Conservation (phyloP, 1,284 basidiomycete genomes). For the Ceratobasidium sp. region DNA sequence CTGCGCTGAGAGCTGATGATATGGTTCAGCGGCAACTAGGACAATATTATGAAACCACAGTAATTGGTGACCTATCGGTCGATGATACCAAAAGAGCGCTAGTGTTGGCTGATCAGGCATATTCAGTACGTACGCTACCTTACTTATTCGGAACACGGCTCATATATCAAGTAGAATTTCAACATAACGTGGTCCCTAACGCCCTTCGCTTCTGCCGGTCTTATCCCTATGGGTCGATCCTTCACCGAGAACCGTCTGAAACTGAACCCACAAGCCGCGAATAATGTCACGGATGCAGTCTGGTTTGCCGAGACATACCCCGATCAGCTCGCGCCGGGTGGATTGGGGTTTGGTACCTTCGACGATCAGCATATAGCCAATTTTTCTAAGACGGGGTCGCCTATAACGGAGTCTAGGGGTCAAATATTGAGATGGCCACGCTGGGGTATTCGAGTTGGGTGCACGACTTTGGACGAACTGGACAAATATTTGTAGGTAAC, state of each 20-base stretch:
- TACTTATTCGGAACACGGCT: neutral
- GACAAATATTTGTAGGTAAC: conserved; percentile 28
- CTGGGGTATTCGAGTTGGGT: conserved; percentile 36
- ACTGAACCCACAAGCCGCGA: conserved; percentile 14
- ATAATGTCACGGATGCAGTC: conserved; percentile 22
- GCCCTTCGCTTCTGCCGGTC: conserved; percentile 27
- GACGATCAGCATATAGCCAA: neutral
- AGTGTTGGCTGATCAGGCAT: conserved; percentile 5
- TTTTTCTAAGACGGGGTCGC: neutral
- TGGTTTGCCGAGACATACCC: conserved; percentile 34
- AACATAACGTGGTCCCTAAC: conserved; percentile 36
- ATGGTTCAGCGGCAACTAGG: neutral
- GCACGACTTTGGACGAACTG: conserved; percentile 1
- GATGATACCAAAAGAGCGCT: conserved; percentile 13
- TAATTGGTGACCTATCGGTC: conserved; percentile 17
- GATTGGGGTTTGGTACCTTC: conserved; percentile 24
- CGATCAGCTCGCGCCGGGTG: conserved; percentile 21
- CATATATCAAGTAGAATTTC: conserved; percentile 16
- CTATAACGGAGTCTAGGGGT: neutral
- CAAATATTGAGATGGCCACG: conserved; percentile 22
- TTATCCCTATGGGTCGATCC: conserved; percentile 15
- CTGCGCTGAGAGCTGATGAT: neutral
- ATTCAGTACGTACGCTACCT: conserved; percentile 1
- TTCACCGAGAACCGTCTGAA: conserved; percentile 8
- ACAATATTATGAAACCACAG: conserved; percentile 19